These are phyloP conservation scores for Russula abietina DNA, from an alignment of 768 basidiomycete species.

Conservation along the genomic window DNA sequence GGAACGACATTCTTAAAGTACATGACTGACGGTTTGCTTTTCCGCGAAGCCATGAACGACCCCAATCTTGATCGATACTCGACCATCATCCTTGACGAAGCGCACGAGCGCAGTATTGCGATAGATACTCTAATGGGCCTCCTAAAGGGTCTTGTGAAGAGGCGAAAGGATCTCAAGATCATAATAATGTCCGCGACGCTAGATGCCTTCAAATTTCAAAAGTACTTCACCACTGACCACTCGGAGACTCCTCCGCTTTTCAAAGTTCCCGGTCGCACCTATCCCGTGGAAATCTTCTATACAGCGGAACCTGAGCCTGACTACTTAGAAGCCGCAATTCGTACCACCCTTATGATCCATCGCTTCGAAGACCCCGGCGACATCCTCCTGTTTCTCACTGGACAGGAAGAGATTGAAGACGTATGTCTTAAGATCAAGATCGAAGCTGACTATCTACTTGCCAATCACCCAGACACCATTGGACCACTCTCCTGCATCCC, in stretches of 20 bases:
- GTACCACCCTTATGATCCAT: constrained; percentile 95
- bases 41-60: constrained; percentile 98
- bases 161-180: too few relatives aligned
- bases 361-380: constrained; percentile 89
- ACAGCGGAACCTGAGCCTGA: constrained; percentile 90
- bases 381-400: too few relatives aligned
- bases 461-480: too few relatives aligned
- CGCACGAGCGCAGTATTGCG: too few relatives aligned
- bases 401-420: constrained; percentile 98
- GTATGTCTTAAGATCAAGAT: constrained; percentile 88
- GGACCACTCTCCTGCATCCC: too few relatives aligned
- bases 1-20: too few relatives aligned
- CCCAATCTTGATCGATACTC: constrained; percentile 83
- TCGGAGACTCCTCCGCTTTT: constrained; percentile 69
- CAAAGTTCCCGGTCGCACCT: constrained; percentile 88
- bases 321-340: constrained; percentile 94
- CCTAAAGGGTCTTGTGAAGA: too few relatives aligned
- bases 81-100: constrained; percentile 97
- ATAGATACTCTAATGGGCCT: too few relatives aligned
- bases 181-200: too few relatives aligned
- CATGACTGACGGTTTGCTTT: constrained; percentile 99
- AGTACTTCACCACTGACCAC: constrained; percentile 68
- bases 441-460: constrained; percentile 79
- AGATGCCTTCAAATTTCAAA: too few relatives aligned
- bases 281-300: constrained; percentile 94